Evolutionary conservation across 2,329 filamentous ascomycete species (phyloP).

Genomic region (Neonectria punicea): DNA sequence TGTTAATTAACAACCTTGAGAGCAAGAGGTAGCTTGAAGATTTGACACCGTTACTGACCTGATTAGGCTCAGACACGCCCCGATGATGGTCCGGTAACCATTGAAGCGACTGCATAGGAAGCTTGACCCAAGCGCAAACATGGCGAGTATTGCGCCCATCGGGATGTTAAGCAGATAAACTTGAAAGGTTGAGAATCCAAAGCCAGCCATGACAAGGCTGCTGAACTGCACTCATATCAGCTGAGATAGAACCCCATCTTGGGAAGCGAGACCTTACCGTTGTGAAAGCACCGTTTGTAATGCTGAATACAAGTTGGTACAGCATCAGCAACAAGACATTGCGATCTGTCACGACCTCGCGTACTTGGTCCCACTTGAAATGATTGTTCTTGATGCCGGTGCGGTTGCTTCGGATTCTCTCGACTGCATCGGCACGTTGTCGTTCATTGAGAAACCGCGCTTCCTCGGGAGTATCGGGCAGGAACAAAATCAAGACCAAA

Average conservation of each 20-base stretch:
- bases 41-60: slow-evolving; percentile 21
- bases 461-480: slow-evolving; percentile 31
- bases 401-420: slow-evolving; percentile 33
- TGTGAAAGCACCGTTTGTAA: slow-evolving; percentile 36
- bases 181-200: slow-evolving; percentile 33
- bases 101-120: slow-evolving; percentile 34
- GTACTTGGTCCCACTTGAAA: slow-evolving; percentile 38
- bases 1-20: background rate
- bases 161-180: slow-evolving; percentile 40
- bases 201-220: slow-evolving; percentile 39
- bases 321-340: slow-evolving; percentile 37
- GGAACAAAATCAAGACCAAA: slow-evolving; percentile 21
- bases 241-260: fast-evolving
- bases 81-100: slow-evolving; percentile 33
- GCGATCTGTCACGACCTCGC: slow-evolving; percentile 32
- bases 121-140: slow-evolving; percentile 31
- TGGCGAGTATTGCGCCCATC: slow-evolving; percentile 32
- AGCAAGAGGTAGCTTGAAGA: fast-evolving
- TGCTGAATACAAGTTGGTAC: slow-evolving; percentile 32
- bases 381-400: slow-evolving; percentile 35
- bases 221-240: slow-evolving; percentile 30
- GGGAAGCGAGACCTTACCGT: slow-evolving; percentile 17
- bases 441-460: slow-evolving; percentile 31
- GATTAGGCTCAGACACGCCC: slow-evolving; percentile 29
- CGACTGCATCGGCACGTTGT: slow-evolving; percentile 27